Evolutionary conservation across 2,329 filamentous ascomycete genomes (phyloP).

Genomic region (Phyllachora maydis): DNA sequence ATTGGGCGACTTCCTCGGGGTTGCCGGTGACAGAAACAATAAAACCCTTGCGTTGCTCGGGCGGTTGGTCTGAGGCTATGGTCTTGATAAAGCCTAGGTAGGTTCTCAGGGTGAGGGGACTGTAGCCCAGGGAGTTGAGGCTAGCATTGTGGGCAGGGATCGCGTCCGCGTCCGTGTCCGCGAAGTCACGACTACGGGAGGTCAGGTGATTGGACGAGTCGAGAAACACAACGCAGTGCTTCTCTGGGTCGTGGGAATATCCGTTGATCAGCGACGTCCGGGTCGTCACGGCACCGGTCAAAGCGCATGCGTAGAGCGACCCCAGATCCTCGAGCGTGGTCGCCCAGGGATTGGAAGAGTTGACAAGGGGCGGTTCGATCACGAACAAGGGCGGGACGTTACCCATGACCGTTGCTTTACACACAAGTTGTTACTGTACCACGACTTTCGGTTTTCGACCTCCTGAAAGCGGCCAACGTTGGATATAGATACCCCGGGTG

Average conservation of each 20-base stretch:
- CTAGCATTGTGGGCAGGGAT: slow-evolving; percentile 23
- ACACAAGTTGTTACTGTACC: too few relatives aligned
- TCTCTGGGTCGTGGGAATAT: slow-evolving; percentile 36
- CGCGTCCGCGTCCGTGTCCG: slow-evolving; percentile 3
- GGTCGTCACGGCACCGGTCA: slow-evolving; percentile 56
- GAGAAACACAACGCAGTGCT: slow-evolving; percentile 50
- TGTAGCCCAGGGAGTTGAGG: slow-evolving; percentile 59
- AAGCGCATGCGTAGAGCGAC: slow-evolving; percentile 34
- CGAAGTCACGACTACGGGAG: slow-evolving; percentile 1
- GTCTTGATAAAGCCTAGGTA: slow-evolving; percentile 37
- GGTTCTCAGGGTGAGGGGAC: slow-evolving; percentile 33
- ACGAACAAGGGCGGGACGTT: slow-evolving; percentile 21
- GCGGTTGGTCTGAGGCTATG: slow-evolving; percentile 13
- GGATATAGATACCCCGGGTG: too few relatives aligned
- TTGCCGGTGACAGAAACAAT: slow-evolving; percentile 53
- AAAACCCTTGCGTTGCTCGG: slow-evolving; percentile 27
- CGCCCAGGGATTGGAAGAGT: slow-evolving; percentile 60
- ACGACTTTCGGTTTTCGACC: too few relatives aligned
- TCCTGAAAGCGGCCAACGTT: too few relatives aligned
- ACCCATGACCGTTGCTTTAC: slow-evolving; percentile 5
- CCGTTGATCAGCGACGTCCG: slow-evolving; percentile 45
- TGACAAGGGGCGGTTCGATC: slow-evolving; percentile 47
- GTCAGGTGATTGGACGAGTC: slow-evolving; percentile 12
- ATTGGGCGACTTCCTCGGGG: slow-evolving; percentile 30
- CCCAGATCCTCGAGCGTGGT: slow-evolving; percentile 40